Percentiles rank a stretch among this genome's conserved stretches.
phyloP scores from a whole-genome alignment of 306 rosid genomes.

The Potentilla sterilis region DNA sequence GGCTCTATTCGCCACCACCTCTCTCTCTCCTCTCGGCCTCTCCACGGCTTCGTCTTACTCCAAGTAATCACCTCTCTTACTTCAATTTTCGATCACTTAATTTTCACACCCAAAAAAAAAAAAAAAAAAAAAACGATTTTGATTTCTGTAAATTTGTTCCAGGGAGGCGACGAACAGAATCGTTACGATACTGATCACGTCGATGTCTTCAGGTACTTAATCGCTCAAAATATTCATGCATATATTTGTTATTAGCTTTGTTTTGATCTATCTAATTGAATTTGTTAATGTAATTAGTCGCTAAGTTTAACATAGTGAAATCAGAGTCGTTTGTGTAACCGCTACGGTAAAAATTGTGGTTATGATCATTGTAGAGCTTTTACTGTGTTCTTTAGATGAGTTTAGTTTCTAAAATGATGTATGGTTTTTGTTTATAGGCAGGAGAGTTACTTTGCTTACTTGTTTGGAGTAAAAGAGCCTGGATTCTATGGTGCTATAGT shows the following conservation, averaged over 20 bases:
- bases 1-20: slow-evolving; percentile 54
- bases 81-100: not conserved
- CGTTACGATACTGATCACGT: slow-evolving; percentile 85
- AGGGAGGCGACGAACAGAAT: slow-evolving; percentile 86
- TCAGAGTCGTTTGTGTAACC: not conserved
- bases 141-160: not conserved
- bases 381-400: not conserved
- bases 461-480: slow-evolving; percentile 83
- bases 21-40: slow-evolving; percentile 47
- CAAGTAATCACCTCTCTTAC: slow-evolving; percentile 37
- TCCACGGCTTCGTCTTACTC: slow-evolving; percentile 73
- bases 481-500: slow-evolving; percentile 90
- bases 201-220: slow-evolving; percentile 72
- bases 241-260: not conserved
- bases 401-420: not conserved
- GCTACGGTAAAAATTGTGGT: not conserved
- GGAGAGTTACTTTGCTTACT: slow-evolving; percentile 93
- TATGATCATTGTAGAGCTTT: not conserved
- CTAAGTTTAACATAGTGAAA: not conserved
- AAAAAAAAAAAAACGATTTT: not conserved
- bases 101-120: not conserved
- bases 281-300: not conserved
- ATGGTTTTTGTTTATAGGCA: slow-evolving; percentile 36
- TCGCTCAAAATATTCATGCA: not conserved
- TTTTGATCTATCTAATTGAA: not conserved